Conservation (phyloP, 306 rosid species). For the Citrullus amarus region DNA sequence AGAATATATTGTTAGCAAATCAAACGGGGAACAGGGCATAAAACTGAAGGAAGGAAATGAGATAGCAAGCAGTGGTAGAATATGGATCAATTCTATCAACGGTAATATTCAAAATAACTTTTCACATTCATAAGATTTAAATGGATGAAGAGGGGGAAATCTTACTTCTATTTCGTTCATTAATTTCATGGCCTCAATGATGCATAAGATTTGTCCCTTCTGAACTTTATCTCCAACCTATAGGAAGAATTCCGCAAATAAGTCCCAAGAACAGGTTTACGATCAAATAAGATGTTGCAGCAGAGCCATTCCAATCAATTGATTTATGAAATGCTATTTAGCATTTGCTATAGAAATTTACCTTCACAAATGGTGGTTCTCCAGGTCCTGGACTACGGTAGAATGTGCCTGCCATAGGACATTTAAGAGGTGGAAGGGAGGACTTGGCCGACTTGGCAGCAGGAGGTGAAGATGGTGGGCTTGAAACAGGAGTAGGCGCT, state of each 20-base stretch:
- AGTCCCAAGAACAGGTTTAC: not conserved
- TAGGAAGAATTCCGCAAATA: conserved; percentile 14
- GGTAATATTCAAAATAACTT: not conserved
- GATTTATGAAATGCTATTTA: not conserved
- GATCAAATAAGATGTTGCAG: not conserved
- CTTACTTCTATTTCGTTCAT: conserved; percentile 85
- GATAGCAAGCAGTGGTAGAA: not conserved
- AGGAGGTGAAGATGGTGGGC: conserved; percentile 31
- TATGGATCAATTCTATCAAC: not conserved
- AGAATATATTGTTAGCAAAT: not conserved
- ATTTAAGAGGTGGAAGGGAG: conserved; percentile 45
- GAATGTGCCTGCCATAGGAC: conserved; percentile 80
- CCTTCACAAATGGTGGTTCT: conserved; percentile 73
- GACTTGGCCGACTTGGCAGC: conserved; percentile 34
- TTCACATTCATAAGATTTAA: not conserved
- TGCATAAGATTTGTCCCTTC: conserved; percentile 66
- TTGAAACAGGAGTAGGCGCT: conserved; percentile 12
- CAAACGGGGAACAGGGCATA: not conserved
- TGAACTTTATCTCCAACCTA: conserved; percentile 74
- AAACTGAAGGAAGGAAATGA: not conserved
- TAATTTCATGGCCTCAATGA: conserved; percentile 82
- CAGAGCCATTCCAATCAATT: not conserved
- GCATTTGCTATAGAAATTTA: conserved; percentile 13
- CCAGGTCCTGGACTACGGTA: conserved; percentile 60
- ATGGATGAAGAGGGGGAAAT: not conserved